Percentiles rank a stretch among this genome's conserved stretches.
phyloP scores from a whole-genome alignment of 2,329 filamentous ascomycete genomes.

The Hypoxylon sp. region DNA sequence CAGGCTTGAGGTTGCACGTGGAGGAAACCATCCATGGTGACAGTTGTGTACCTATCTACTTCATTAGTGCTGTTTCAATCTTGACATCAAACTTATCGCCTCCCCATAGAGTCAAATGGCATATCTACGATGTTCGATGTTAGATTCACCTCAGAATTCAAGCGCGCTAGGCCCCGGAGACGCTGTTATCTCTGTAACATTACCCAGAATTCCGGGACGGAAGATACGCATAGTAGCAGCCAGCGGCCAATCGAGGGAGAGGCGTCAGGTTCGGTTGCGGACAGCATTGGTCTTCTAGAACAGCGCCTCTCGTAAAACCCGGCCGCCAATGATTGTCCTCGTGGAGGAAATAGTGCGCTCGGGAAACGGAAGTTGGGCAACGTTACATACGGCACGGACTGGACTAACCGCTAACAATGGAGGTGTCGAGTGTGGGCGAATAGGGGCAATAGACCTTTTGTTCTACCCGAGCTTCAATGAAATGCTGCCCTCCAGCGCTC shows the following conservation, averaged over 20 bases:
- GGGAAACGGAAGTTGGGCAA: conserved; percentile 38
- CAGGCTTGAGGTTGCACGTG: background rate
- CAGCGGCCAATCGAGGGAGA: conserved; percentile 21
- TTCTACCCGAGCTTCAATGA: conserved; percentile 21
- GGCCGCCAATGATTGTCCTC: conserved; percentile 1
- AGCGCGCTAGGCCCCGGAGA: background rate
- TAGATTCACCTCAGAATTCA: conserved; percentile 9
- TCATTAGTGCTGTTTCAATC: background rate
- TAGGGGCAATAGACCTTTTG: conserved; percentile 11
- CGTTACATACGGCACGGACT: conserved; percentile 45
- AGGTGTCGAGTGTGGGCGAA: conserved; percentile 17
- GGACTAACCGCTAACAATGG: background rate
- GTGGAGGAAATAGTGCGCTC: conserved; percentile 13
- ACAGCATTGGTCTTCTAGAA: conserved; percentile 1
- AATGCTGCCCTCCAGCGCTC: conserved; percentile 14
- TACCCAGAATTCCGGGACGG: conserved; percentile 26
- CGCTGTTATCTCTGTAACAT: conserved; percentile 37
- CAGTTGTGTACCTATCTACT: background rate
- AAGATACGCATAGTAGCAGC: conserved; percentile 31
- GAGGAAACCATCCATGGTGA: background rate
- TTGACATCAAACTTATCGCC: background rate
- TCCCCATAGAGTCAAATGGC: background rate
- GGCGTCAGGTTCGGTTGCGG: background rate
- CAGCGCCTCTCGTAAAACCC: conserved; percentile 10
- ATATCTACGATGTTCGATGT: conserved; percentile 2